Evolutionary conservation across 768 basidiomycete species (phyloP).

Genomic region (Grammothele lineata): DNA sequence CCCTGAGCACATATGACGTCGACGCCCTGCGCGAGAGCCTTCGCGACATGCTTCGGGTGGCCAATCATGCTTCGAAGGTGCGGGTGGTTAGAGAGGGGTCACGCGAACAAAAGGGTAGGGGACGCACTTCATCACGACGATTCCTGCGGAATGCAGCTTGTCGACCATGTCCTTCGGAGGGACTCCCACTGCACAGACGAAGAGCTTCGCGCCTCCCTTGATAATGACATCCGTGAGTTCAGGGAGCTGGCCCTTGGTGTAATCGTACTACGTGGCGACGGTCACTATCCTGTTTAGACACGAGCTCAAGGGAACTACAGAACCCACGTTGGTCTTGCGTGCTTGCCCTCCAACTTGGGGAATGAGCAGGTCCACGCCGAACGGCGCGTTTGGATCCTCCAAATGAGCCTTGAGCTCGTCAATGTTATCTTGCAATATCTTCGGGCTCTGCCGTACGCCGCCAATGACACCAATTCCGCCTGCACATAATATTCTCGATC

Average conservation of each 20-base stretch:
- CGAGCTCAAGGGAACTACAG: neutral
- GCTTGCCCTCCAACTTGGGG: conserved; percentile 82
- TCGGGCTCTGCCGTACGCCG: conserved; percentile 70
- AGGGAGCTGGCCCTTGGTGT: conserved; percentile 72
- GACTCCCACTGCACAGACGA: conserved; percentile 82
- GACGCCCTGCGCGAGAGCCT: conserved; percentile 79
- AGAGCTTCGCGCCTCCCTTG: conserved; percentile 64
- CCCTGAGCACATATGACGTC: conserved; percentile 89
- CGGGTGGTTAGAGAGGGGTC: neutral
- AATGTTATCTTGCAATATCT: conserved; percentile 61
- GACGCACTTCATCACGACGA: conserved; percentile 81
- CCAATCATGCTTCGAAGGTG: conserved; percentile 72
- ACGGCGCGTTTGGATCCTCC: conserved; percentile 70
- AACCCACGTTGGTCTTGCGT: conserved; percentile 69
- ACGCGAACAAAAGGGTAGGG: neutral
- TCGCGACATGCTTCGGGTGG: conserved; percentile 79
- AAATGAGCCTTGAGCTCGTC: conserved; percentile 71
- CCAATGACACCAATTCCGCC: conserved; percentile 88
- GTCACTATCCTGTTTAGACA: neutral
- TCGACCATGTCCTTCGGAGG: conserved; percentile 82
- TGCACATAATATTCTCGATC: too few relatives aligned
- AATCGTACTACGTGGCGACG: conserved; percentile 47
- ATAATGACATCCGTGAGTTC: conserved; percentile 80
- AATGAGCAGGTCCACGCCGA: conserved; percentile 80
- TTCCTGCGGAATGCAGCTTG: conserved; percentile 72